phyloP scores from a whole-genome alignment of 2,329 filamentous ascomycete genomes.

The Didymella pinodella region DNA sequence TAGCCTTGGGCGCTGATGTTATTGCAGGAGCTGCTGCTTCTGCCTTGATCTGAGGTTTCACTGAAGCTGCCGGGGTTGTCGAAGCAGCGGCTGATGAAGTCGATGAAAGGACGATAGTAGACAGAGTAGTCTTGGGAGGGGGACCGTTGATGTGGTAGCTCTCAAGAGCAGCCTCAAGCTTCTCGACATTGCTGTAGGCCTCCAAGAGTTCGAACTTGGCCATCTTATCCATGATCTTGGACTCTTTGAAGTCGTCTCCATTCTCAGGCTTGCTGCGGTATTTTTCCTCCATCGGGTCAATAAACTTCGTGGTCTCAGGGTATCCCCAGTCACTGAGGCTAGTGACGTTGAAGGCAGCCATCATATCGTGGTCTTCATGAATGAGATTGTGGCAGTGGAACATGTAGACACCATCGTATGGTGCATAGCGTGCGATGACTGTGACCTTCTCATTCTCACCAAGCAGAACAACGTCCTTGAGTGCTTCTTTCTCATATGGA shows the following conservation, averaged over 20 bases:
- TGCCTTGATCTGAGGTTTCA: neutral
- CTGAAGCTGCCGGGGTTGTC: neutral
- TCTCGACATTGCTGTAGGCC: slow-evolving; percentile 38
- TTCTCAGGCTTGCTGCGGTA: slow-evolving; percentile 38
- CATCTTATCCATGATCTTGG: slow-evolving; percentile 35
- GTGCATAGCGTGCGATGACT: slow-evolving; percentile 45
- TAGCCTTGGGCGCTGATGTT: slow-evolving; percentile 14
- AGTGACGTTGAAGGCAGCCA: slow-evolving; percentile 56
- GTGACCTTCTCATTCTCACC: slow-evolving; percentile 56
- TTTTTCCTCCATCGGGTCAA: slow-evolving; percentile 45
- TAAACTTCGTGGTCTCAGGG: slow-evolving; percentile 44
- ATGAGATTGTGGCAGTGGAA: slow-evolving; percentile 59
- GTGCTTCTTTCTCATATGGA: slow-evolving; percentile 62
- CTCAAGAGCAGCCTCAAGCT: slow-evolving; percentile 40
- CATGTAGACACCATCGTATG: slow-evolving; percentile 60
- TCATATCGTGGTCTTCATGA: slow-evolving; percentile 58
- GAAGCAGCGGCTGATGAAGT: neutral
- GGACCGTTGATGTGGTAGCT: slow-evolving; percentile 38
- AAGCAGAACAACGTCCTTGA: slow-evolving; percentile 67
- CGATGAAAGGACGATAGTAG: slow-evolving; percentile 20
- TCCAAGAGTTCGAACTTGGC: slow-evolving; percentile 38
- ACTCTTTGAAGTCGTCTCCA: slow-evolving; percentile 30
- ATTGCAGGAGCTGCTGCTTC: slow-evolving; percentile 1
- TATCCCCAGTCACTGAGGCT: slow-evolving; percentile 46
- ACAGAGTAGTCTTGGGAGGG: slow-evolving; percentile 28